phyloP scores from a whole-genome alignment of 73 alveolate species.

The Paramecium sexaurelia region DNA sequence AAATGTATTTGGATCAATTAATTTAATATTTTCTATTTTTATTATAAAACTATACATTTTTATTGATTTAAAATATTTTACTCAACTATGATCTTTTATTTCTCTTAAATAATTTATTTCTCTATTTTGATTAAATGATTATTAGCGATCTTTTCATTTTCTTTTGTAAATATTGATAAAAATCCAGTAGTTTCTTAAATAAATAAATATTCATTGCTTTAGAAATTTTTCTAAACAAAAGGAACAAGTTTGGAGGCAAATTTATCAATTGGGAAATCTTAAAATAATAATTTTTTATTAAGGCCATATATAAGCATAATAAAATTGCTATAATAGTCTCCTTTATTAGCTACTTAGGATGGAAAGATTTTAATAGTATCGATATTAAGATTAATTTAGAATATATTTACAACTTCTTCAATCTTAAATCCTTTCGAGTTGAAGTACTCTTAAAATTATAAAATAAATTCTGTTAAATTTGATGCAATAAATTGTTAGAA shows the following conservation, averaged over 20 bases:
- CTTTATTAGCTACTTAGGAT: neutral
- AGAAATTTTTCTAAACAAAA: neutral
- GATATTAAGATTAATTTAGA: neutral
- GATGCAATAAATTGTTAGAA: neutral
- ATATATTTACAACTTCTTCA: neutral
- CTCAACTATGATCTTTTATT: neutral
- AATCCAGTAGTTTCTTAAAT: neutral
- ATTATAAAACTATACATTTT: neutral
- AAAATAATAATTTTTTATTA: conserved; percentile 12
- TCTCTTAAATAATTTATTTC: neutral
- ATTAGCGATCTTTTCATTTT: neutral
- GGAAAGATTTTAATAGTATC: neutral
- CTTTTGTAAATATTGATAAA: neutral
- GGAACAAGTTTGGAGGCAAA: neutral
- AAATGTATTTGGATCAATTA: neutral
- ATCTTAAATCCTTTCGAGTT: neutral
- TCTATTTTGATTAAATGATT: neutral
- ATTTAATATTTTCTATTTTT: neutral
- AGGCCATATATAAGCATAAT: neutral
- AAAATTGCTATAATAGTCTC: conserved; percentile 2
- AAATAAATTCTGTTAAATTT: neutral
- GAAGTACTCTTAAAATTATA: neutral
- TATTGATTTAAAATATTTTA: neutral
- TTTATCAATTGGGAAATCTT: neutral
- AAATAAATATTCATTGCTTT: neutral